Base-by-base conservation (phyloP, 1,284 basidiomycete species). In the Ganoderma resinaceum region DNA sequence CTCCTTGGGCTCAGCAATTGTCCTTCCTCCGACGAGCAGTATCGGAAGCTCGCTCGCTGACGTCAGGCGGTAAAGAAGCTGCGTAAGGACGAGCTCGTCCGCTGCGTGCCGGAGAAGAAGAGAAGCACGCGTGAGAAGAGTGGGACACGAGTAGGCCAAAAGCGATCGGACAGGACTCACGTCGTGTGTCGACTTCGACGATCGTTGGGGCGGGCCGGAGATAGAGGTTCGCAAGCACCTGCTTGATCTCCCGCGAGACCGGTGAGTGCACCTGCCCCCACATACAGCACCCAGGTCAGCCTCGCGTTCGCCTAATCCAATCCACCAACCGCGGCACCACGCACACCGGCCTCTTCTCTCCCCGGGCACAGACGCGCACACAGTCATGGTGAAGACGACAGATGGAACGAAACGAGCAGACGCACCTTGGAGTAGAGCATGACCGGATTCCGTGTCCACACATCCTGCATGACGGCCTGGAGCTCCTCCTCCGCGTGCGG, bases 351-450 rank as follows among this genome's bases (percentile, higher is more conserved):
- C 57, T 9, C 33, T 53, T 57, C 52, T 33, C 52, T 38, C 35
- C 20, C 16, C 29, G 42, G 31, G 31, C 29, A 61, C 23, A 55
- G 58, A 4, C 58, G 58, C 35, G 38, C 58, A 23, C 37, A 7
- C 37, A 59, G 20, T 37, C 61, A 16, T 42, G 52, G 29, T 23
- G 46, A 23, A 52, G 65, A 66, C 62, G 63, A 29, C 73, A 62
- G n/a, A 46, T 5, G 43, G 1, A n/a, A 23, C 7, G 43, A 7
- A 43, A 46, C 43, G 46, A 26, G 12, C 11, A 14, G 26, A 76
- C 86, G 75, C 81, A 91, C 93, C 83, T 92, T 93, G 68, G 91
- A 87, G 75, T 93, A 91, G 20, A 96, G 82, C 70, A 96, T 87
- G 59, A 95, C 87, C 0, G 95, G 95, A 77, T 94, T 91, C 61